These are phyloP conservation scores for Misopates orontium DNA, from an alignment of 257 asterid species.

Conservation along the genomic window DNA sequence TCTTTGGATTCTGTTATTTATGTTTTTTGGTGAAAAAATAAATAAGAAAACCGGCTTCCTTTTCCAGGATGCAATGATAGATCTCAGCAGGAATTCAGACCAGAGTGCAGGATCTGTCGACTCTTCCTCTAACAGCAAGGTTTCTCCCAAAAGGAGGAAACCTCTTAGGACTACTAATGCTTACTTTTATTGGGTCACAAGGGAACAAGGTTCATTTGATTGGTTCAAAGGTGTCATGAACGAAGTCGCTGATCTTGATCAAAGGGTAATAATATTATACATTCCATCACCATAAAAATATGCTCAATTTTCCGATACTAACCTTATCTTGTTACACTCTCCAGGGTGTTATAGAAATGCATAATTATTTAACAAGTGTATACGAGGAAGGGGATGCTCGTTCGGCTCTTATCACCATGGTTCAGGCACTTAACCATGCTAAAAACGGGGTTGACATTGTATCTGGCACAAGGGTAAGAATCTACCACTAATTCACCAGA, in stretches of 20 bases:
- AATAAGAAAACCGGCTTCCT: constrained; percentile 5
- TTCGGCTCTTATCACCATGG: constrained; percentile 97
- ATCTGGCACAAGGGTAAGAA: constrained; percentile 83
- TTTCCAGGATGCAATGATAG: constrained; percentile 72
- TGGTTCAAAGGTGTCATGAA: constrained; percentile 98
- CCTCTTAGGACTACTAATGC: constrained; percentile 80
- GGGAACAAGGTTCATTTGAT: constrained; percentile 96
- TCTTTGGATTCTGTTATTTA: background rate
- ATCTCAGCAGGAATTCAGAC: constrained; percentile 65
- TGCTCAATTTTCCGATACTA: background rate
- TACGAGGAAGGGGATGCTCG: constrained; percentile 99
- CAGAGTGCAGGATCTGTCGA: constrained; percentile 47
- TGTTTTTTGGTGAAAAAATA: background rate
- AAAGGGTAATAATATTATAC: constrained; percentile 65
- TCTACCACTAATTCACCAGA: background rate
- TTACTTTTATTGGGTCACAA: constrained; percentile 95
- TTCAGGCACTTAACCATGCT: constrained; percentile 95
- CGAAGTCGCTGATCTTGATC: constrained; percentile 90
- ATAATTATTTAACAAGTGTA: constrained; percentile 90
- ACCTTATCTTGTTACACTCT: constrained; percentile 6
- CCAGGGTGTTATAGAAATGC: constrained; percentile 96
- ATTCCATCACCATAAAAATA: constrained; percentile 3
- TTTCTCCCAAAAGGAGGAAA: constrained; percentile 56
- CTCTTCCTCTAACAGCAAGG: constrained; percentile 43
- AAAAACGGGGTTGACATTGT: constrained; percentile 91